Evolutionary conservation across 2,329 filamentous ascomycete genomes (phyloP).

Genomic region (Fusarium sp.): DNA sequence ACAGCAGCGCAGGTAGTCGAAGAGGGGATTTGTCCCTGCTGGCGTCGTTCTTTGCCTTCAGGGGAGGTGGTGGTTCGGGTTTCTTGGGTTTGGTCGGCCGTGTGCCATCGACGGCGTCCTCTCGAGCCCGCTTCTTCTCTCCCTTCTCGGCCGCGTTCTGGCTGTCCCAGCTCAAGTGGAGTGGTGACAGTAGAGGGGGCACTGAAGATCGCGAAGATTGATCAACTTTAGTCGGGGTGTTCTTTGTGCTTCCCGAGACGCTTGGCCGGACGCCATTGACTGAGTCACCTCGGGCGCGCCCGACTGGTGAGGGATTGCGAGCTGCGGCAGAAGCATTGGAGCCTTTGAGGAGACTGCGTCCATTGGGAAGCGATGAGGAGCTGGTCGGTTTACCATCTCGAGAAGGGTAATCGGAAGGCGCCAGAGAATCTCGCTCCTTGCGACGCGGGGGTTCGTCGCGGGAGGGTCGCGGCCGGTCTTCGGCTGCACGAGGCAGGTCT

Average conservation of each 20-base stretch:
- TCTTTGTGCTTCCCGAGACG: constrained; percentile 46
- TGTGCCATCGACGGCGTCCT: constrained; percentile 42
- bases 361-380: constrained; percentile 50
- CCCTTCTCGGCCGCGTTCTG: constrained; percentile 47
- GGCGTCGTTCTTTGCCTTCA: constrained; percentile 42
- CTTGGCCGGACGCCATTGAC: constrained; percentile 56
- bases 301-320: constrained; percentile 48
- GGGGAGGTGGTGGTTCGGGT: constrained; percentile 37
- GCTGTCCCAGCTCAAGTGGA: constrained; percentile 58
- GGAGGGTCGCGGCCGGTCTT: constrained; percentile 46
- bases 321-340: constrained; percentile 38
- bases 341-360: constrained; percentile 48
- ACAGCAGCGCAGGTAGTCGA: constrained; percentile 62
- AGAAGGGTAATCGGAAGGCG: constrained; percentile 43
- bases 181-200: constrained; percentile 64
- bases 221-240: constrained; percentile 53
- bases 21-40: constrained; percentile 53
- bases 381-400: constrained; percentile 42
- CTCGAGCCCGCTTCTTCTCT: constrained; percentile 48
- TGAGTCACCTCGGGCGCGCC: constrained; percentile 53
- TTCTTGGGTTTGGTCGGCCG: constrained; percentile 46
- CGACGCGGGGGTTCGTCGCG: constrained; percentile 49
- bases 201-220: constrained; percentile 53
- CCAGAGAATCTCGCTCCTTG: constrained; percentile 45
- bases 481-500: constrained; percentile 48